Conservation (phyloP, 495 filamentous ascomycete species). For the Annulohypoxylon stygium region DNA sequence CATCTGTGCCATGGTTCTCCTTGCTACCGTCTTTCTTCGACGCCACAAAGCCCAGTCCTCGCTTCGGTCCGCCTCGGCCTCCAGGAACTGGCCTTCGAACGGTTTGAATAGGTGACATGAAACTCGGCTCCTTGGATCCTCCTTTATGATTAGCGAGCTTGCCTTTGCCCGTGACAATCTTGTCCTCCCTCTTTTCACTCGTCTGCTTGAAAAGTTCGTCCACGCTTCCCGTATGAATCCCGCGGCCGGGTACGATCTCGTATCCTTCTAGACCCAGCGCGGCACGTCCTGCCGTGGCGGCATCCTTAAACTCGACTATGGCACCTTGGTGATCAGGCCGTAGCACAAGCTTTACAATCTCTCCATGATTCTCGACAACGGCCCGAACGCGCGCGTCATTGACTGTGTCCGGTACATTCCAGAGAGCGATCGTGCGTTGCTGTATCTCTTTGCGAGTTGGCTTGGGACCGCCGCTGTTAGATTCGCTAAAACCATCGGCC, state of each 20-base stretch:
- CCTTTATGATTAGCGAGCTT: conserved; percentile 54
- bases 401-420: conserved; percentile 77
- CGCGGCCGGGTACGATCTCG: conserved; percentile 74
- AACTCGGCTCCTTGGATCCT: conserved; percentile 51
- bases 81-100: conserved; percentile 70
- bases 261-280: conserved; percentile 77
- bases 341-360: conserved; percentile 73
- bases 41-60: conserved; percentile 62
- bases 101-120: conserved; percentile 65
- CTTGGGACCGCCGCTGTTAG: conserved; percentile 38
- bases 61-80: conserved; percentile 68
- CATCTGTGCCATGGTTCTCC: conserved; percentile 27
- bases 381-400: conserved; percentile 78
- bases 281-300: conserved; percentile 79
- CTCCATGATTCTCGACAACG: conserved; percentile 72
- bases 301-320: conserved; percentile 82
- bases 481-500: conserved; percentile 44
- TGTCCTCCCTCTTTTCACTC: conserved; percentile 66
- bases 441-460: conserved; percentile 52
- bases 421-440: conserved; percentile 71
- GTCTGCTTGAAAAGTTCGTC: conserved; percentile 74
- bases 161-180: conserved; percentile 60
- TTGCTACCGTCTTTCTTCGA: conserved; percentile 54
- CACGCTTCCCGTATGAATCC: conserved; percentile 75
- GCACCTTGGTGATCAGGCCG: conserved; percentile 88